Base-by-base conservation (phyloP, 1,139 yeast species). In the Magnusiomyces paraingens region DNA sequence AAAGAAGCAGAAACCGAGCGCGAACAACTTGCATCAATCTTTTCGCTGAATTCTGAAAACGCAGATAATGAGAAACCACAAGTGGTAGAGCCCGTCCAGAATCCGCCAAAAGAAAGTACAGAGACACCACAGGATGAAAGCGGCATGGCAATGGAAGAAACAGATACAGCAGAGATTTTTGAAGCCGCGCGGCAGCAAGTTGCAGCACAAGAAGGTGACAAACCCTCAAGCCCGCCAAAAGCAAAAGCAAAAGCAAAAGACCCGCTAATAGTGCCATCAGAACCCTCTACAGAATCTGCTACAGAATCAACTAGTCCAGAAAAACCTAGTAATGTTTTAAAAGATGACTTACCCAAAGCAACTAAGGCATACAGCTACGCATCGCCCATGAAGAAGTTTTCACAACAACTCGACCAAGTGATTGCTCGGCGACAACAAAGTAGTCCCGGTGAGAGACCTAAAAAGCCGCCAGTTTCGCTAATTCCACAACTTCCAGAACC, bases 121-220 rank as follows among this genome's bases (percentile, higher is more conserved):
- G 51, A 42, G 18, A 29, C 40, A 38, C 44, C 18, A 38, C 39
- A 52, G 8, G 51, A 53, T 21, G 56, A 52, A 46, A 59, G 59
- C 36, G 61, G 59, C 44, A 55, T 55, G 58, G 60, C 57, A 32
- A 42, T 57, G 29, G 62, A 59, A 14, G 55, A 51, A 6, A 36
- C 44, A 10, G 46, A 52, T 35, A 57, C 55, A 26, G 52, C 55
- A 1, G 53, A 52, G n/a, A 54, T 59, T 12, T 56, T 56, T 59
- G 61, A 55, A 15, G 51, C 56, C 5, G 51, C 56, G 1, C 51
- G 47, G 40, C 52, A 50, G 12, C 49, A 48, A 10, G 47, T 53
- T 21, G 18, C 36, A 22, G 43, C 17, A 20, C 43, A 44, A n/a
- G 45, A 50, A 38, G 35, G 38, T 47, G 26, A 29, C 26, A 26